Conservation (phyloP, 2,329 filamentous ascomycete genomes). For the Tolypocladium nubicola region DNA sequence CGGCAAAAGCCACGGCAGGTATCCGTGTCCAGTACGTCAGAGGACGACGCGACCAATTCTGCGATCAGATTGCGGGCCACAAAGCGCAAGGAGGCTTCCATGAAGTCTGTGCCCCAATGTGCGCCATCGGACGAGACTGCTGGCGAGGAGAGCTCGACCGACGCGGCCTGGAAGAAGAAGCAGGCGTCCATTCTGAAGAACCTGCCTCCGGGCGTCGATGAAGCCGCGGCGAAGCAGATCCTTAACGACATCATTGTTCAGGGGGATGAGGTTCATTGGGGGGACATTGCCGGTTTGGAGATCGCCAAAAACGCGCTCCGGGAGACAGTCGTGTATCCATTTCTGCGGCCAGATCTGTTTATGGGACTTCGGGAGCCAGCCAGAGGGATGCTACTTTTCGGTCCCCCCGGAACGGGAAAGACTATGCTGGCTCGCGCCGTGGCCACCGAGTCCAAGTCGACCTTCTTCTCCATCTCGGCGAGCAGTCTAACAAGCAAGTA, state of each 20-base stretch:
- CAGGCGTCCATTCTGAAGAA: conserved; percentile 61
- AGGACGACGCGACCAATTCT: conserved; percentile 11
- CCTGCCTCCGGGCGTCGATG: conserved; percentile 73
- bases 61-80: conserved; percentile 11
- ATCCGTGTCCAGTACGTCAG: conserved; percentile 16
- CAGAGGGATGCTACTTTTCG: conserved; percentile 89
- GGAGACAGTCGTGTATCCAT: conserved; percentile 94
- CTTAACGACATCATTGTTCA: conserved; percentile 92
- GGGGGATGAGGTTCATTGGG: conserved; percentile 91
- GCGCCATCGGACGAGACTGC: conserved; percentile 33
- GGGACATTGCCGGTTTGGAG: conserved; percentile 83
- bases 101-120: conserved; percentile 34
- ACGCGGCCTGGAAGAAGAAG: conserved; percentile 47
- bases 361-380: conserved; percentile 92
- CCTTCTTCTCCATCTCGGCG: conserved; percentile 94
- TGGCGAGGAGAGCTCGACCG: conserved; percentile 26
- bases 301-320: conserved; percentile 85
- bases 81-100: conserved; percentile 19
- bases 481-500: conserved; percentile 94
- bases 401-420: conserved; percentile 94
- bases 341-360: conserved; percentile 88
- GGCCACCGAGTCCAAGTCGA: conserved; percentile 86
- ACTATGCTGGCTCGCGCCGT: conserved; percentile 92
- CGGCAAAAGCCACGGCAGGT: conserved; percentile 7
- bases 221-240: conserved; percentile 76